Evolutionary conservation across 2,329 filamentous ascomycete genomes (phyloP).

Genomic region (Pseudogymnoascus sp.): DNA sequence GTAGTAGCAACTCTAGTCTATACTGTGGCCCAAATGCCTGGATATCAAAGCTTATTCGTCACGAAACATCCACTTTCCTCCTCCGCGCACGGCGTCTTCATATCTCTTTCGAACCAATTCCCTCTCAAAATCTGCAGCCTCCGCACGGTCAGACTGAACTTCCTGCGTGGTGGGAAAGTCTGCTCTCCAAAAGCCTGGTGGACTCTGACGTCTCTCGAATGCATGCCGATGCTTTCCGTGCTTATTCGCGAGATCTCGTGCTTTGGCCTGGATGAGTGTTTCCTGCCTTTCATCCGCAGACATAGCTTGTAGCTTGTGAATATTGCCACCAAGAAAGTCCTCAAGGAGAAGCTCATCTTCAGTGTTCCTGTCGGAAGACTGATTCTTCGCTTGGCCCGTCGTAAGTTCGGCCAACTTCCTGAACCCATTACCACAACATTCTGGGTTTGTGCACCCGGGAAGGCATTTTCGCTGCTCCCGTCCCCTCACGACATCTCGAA

Average conservation of each 20-base stretch:
- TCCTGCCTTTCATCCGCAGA: slow-evolving; percentile 53
- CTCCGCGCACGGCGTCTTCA: slow-evolving; percentile 70
- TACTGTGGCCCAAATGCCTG: slow-evolving; percentile 1
- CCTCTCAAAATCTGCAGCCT: slow-evolving; percentile 56
- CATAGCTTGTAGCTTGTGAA: slow-evolving; percentile 56
- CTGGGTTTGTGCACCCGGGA: slow-evolving; percentile 51
- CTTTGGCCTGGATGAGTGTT: slow-evolving; percentile 68
- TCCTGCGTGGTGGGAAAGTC: slow-evolving; percentile 91
- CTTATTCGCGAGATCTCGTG: slow-evolving; percentile 63
- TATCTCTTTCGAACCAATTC: slow-evolving; percentile 65
- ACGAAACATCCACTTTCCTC: slow-evolving; percentile 71
- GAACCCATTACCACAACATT: slow-evolving; percentile 42
- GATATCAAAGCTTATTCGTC: slow-evolving; percentile 50
- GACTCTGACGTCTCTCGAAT: slow-evolving; percentile 63
- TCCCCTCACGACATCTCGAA: slow-evolving; percentile 51
- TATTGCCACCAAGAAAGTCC: slow-evolving; percentile 46
- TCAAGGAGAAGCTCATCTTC: slow-evolving; percentile 47
- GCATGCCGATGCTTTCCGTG: slow-evolving; percentile 71
- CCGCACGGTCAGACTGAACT: slow-evolving; percentile 54
- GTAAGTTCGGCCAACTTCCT: slow-evolving; percentile 25
- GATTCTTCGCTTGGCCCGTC: slow-evolving; percentile 16
- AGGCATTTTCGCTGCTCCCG: slow-evolving; percentile 52
- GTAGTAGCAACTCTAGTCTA: not conserved
- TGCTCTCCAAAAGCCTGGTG: slow-evolving; percentile 83
- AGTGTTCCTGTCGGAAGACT: slow-evolving; percentile 15